These are phyloP conservation scores for Kokia cookei DNA, from an alignment of 441 rosid species.

Conservation along the genomic window DNA sequence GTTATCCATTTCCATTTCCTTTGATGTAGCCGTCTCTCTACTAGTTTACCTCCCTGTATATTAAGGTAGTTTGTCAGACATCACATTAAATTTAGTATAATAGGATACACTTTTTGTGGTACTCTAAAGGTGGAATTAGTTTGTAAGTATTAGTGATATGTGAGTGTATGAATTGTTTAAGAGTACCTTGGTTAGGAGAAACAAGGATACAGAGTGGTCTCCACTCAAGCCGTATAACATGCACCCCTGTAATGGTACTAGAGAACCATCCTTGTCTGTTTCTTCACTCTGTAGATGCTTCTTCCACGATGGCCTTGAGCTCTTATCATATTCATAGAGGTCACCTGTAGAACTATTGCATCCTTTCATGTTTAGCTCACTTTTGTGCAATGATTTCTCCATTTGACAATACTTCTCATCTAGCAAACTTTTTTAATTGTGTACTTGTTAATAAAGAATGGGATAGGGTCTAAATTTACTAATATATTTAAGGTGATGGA, in stretches of 20 bases:
- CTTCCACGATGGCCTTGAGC: slow-evolving; percentile 69
- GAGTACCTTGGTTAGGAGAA: slow-evolving; percentile 63
- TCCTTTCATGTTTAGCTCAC: background rate
- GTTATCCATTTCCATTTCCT: slow-evolving; percentile 71
- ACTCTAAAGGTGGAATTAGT: background rate
- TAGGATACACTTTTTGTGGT: background rate
- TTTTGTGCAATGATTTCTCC: background rate
- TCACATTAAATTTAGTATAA: background rate
- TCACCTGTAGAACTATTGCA: slow-evolving; percentile 52
- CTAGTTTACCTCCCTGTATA: slow-evolving; percentile 46
- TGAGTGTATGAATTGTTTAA: background rate
- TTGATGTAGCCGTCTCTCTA: slow-evolving; percentile 48
- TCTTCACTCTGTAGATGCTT: slow-evolving; percentile 54
- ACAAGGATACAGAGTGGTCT: slow-evolving; percentile 46
- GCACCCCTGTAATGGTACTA: slow-evolving; percentile 37
- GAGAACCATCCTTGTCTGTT: slow-evolving; percentile 27
- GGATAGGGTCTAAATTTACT: background rate
- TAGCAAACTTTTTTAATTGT: background rate
- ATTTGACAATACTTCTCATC: background rate
- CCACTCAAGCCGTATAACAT: slow-evolving; percentile 35
- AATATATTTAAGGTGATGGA: background rate
- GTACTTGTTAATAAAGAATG: background rate
- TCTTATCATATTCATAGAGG: slow-evolving; percentile 59
- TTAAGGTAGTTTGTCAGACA: background rate
- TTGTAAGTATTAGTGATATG: background rate